phyloP scores from a whole-genome alignment of 495 filamentous ascomycete genomes.

The Aspergillus homomorphus region DNA sequence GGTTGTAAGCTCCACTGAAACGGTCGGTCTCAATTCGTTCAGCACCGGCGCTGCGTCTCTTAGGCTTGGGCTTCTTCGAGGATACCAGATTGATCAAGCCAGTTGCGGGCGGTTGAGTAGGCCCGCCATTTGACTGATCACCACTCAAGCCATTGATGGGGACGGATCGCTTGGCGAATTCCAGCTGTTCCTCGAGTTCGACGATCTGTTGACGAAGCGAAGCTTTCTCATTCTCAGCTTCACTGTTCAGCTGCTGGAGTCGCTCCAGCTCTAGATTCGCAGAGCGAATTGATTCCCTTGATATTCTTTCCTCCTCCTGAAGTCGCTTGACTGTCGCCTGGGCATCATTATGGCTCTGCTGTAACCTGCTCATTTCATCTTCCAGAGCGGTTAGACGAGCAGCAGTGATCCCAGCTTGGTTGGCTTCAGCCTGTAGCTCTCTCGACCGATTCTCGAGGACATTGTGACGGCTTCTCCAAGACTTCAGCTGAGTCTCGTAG shows the following conservation, averaged over 20 bases:
- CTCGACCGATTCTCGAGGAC: conserved; percentile 85
- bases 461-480: conserved; percentile 87
- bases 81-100: conserved; percentile 96
- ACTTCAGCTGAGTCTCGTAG: conserved; percentile 93
- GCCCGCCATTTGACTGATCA: conserved; percentile 67
- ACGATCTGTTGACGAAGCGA: conserved; percentile 80
- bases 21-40: conserved; percentile 79
- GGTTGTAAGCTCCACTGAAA: conserved; percentile 88
- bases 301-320: conserved; percentile 82
- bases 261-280: conserved; percentile 75
- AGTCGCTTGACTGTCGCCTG: conserved; percentile 84
- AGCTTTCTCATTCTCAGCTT: conserved; percentile 77
- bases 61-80: conserved; percentile 96
- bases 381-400: conserved; percentile 86
- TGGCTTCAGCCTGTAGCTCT: conserved; percentile 93
- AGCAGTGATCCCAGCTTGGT: conserved; percentile 93
- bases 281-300: conserved; percentile 72
- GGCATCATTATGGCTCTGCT: conserved; percentile 81
- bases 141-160: conserved; percentile 55
- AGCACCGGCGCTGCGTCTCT: conserved; percentile 89
- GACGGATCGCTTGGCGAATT: conserved; percentile 69
- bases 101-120: conserved; percentile 52
- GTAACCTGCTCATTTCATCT: conserved; percentile 89
- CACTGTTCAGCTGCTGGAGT: conserved; percentile 63
- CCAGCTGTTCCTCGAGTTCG: conserved; percentile 90